Evolutionary conservation across 2,329 filamentous ascomycete species (phyloP).

Genomic region (Arthroderma sp.): DNA sequence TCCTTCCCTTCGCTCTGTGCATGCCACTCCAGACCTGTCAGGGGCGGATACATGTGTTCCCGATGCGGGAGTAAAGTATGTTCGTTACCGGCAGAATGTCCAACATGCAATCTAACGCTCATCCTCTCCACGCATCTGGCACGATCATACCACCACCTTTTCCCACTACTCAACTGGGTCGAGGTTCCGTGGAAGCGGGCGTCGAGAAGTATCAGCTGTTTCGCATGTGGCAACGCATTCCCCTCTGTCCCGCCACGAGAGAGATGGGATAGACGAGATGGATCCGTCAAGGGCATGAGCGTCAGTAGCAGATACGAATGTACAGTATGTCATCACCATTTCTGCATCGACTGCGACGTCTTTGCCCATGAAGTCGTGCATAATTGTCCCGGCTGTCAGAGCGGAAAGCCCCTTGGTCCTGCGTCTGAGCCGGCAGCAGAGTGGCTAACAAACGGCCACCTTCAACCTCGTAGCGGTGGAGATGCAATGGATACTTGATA

Average conservation of each 20-base stretch:
- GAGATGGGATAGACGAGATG: conserved; percentile 25
- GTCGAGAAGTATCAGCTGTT: conserved; percentile 52
- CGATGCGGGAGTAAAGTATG: conserved; percentile 84
- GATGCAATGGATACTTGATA: conserved; percentile 16
- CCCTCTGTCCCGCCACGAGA: conserved; percentile 39
- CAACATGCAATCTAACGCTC: conserved; percentile 78
- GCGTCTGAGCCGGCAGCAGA: not conserved
- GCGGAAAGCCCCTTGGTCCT: conserved; percentile 18
- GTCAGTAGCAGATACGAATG: conserved; percentile 85
- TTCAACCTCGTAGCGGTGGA: conserved; percentile 2
- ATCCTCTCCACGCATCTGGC: conserved; percentile 90
- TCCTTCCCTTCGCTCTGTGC: conserved; percentile 66
- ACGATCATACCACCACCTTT: conserved; percentile 85
- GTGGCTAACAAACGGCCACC: conserved; percentile 1
- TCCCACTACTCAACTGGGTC: conserved; percentile 79
- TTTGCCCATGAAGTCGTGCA: conserved; percentile 90
- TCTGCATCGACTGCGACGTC: conserved; percentile 96
- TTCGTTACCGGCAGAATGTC: conserved; percentile 77
- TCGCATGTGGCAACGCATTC: conserved; percentile 64
- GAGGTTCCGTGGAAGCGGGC: conserved; percentile 78
- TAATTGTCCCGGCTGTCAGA: conserved; percentile 84
- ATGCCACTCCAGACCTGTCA: conserved; percentile 70
- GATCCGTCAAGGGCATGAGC: conserved; percentile 52
- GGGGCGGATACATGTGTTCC: conserved; percentile 83
- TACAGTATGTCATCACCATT: conserved; percentile 74